Percentiles rank a stretch among this genome's conserved stretches.
These are phyloP conservation scores for Aspergillus neotritici DNA, from an alignment of 2,329 filamentous ascomycete genomes.

Conservation along the genomic window DNA sequence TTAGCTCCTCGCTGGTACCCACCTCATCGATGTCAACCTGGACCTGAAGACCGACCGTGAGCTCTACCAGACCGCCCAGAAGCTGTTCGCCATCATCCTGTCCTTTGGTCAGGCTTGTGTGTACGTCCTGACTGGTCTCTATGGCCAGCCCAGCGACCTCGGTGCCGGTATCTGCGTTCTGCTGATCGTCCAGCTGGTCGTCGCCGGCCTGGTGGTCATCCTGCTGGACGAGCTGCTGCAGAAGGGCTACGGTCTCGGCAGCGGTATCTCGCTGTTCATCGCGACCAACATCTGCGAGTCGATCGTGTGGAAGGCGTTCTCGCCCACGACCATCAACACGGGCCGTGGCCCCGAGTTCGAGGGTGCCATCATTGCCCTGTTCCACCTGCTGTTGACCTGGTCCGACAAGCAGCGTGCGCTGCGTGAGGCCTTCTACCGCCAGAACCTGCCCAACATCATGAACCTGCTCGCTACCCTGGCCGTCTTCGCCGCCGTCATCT, in stretches of 20 bases:
- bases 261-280: conserved; percentile 98
- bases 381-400: conserved; percentile 98
- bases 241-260: conserved; percentile 98
- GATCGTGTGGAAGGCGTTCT: conserved; percentile 99
- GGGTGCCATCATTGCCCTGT: conserved; percentile 93
- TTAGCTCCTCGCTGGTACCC: conserved; percentile 89
- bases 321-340: conserved; percentile 98
- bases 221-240: conserved; percentile 97
- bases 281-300: conserved; percentile 99
- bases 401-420: conserved; percentile 98
- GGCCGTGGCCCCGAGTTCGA: conserved; percentile 98
- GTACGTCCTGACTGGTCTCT: conserved; percentile 96
- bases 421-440: conserved; percentile 97
- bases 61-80: conserved; percentile 99
- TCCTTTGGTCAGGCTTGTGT: conserved; percentile 97
- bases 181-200: conserved; percentile 93
- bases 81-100: conserved; percentile 95
- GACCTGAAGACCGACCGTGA: conserved; percentile 99
- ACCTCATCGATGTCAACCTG: conserved; percentile 99
- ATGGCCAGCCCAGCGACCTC: conserved; percentile 92
- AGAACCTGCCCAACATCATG: conserved; percentile 99
- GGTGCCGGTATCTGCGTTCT: conserved; percentile 98
- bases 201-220: conserved; percentile 97
- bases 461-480: conserved; percentile 89
- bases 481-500: conserved; percentile 97